Percentiles rank a stretch among this genome's conserved stretches.
These are phyloP conservation scores for Neonectria faginata DNA, from an alignment of 2,329 filamentous ascomycete genomes.

Conservation along the genomic window DNA sequence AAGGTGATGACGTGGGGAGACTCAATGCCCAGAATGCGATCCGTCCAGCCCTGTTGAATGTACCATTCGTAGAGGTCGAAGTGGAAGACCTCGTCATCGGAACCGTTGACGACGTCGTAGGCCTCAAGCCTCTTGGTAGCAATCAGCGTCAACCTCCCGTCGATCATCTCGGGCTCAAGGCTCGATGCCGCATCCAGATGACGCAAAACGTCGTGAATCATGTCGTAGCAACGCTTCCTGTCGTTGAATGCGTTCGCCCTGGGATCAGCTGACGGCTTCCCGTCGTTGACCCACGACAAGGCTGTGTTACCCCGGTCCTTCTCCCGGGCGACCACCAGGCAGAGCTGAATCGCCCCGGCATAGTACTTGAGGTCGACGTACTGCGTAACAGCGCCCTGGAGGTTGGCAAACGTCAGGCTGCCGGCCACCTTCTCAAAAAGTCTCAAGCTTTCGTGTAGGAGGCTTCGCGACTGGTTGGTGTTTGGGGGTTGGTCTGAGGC, in stretches of 20 bases:
- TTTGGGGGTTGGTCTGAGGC: constrained; percentile 83
- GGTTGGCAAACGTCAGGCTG: constrained; percentile 82
- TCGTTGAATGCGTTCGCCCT: constrained; percentile 75
- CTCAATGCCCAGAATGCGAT: constrained; percentile 85
- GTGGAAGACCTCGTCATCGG: constrained; percentile 93
- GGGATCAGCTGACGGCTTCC: constrained; percentile 76
- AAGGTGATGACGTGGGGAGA: constrained; percentile 90
- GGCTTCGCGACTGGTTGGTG: constrained; percentile 78
- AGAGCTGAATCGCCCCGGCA: constrained; percentile 90
- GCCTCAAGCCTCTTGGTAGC: constrained; percentile 87
- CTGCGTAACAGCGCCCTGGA: constrained; percentile 80
- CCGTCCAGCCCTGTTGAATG: constrained; percentile 83
- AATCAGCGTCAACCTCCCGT: constrained; percentile 81
- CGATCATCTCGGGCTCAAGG: constrained; percentile 76
- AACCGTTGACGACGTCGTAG: constrained; percentile 88
- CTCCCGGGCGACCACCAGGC: constrained; percentile 83
- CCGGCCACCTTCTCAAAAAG: constrained; percentile 91
- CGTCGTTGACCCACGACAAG: constrained; percentile 87
- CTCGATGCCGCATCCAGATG: constrained; percentile 79
- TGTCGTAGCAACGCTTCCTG: constrained; percentile 83
- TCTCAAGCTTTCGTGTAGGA: constrained; percentile 88
- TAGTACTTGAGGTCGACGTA: constrained; percentile 89
- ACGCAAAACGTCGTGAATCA: constrained; percentile 86
- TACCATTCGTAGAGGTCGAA: constrained; percentile 99
- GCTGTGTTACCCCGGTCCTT: constrained; percentile 89